phyloP scores from a whole-genome alignment of 1,284 basidiomycete species.

The Singerocomus rubriflavus region DNA sequence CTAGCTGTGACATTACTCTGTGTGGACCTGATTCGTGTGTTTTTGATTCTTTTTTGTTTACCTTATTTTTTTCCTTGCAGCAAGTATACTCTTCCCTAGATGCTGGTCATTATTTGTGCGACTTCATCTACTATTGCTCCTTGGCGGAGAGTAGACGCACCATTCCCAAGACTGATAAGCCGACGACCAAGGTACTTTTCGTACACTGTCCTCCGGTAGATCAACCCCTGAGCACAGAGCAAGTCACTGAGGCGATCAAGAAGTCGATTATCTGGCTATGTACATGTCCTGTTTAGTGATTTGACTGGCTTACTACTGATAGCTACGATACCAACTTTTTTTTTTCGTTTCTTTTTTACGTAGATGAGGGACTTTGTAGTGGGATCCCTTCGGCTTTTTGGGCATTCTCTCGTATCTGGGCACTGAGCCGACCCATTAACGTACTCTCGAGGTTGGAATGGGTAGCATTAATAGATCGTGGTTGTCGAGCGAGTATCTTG shows the following conservation, averaged over 20 bases:
- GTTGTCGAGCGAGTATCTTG: too few relatives aligned
- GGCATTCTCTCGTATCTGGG: conserved; percentile 1
- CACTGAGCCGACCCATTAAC: too few relatives aligned
- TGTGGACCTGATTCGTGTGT: conserved; percentile 10
- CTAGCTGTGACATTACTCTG: neutral
- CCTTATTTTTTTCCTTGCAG: conserved; percentile 32
- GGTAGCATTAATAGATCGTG: too few relatives aligned
- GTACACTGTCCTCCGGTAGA: conserved; percentile 68
- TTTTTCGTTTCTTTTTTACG: neutral
- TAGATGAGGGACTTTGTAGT: conserved; percentile 27
- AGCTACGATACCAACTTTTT: conserved; percentile 19
- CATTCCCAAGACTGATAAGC: conserved; percentile 52
- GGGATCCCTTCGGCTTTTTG: conserved; percentile 4
- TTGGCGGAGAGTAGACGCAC: conserved; percentile 64
- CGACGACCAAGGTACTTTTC: conserved; percentile 60
- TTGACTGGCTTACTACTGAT: neutral
- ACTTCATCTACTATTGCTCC: conserved; percentile 76
- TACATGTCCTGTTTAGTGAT: conserved; percentile 20
- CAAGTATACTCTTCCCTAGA: conserved; percentile 71
- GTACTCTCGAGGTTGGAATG: too few relatives aligned
- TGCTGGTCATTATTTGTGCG: conserved; percentile 73
- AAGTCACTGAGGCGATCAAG: conserved; percentile 64
- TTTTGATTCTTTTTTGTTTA: neutral
- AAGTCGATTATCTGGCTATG: conserved; percentile 59
- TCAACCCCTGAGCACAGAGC: conserved; percentile 57